phyloP scores from a whole-genome alignment of 176 grass and related monocot genomes.

The Triticum turgidum region DNA sequence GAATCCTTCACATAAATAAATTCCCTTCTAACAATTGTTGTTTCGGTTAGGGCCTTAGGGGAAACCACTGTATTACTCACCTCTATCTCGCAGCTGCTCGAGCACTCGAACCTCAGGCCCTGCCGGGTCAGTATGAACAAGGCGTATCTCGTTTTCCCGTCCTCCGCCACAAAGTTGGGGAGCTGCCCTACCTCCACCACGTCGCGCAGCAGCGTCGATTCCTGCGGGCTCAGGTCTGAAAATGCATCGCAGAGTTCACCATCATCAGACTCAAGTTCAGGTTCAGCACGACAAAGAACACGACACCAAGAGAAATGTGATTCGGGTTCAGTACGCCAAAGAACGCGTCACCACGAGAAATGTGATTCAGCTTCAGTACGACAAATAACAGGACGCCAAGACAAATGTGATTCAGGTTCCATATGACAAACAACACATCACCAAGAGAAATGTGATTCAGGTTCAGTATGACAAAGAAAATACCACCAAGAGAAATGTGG shows the following conservation, averaged over 20 bases:
- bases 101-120: slow-evolving; percentile 85
- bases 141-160: slow-evolving; percentile 66
- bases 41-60: background rate
- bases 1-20: background rate
- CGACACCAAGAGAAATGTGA: background rate
- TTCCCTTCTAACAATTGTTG: background rate
- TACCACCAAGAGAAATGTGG: background rate
- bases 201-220: slow-evolving; percentile 66
- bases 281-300: background rate
- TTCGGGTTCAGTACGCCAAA: background rate
- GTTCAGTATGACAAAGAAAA: background rate
- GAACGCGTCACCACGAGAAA: background rate
- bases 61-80: slow-evolving; percentile 26
- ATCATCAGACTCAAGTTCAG: background rate
- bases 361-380: background rate
- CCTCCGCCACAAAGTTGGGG: slow-evolving; percentile 61
- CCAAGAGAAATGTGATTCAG: background rate
- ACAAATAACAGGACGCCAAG: background rate
- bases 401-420: no score
- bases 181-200: slow-evolving; percentile 62
- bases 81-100: slow-evolving; percentile 71
- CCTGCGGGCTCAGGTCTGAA: slow-evolving; percentile 85
- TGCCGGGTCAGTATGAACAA: slow-evolving; percentile 72
- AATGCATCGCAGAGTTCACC: background rate
- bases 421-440: no score